Percentiles rank a stretch among this genome's conserved stretches.
phyloP scores from a whole-genome alignment of 257 asterid genomes.

The Schizonepeta tenuifolia region DNA sequence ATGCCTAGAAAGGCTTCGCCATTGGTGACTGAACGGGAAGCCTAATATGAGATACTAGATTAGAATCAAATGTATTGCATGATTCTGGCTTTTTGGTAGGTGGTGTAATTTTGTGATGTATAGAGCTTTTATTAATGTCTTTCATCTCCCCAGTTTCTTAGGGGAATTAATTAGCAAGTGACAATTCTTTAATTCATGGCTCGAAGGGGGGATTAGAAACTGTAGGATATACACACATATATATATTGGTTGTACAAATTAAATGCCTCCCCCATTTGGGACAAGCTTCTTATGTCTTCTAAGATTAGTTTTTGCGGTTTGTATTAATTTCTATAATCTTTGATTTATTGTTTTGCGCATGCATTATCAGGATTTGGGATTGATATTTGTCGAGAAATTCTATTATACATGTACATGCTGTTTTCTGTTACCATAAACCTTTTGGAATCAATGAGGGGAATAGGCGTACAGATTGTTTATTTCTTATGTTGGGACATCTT shows the following conservation, averaged over 20 bases:
- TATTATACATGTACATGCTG: too few species aligned
- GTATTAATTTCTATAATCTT: background rate
- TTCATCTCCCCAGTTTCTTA: constrained; percentile 28
- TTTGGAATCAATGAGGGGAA: too few species aligned
- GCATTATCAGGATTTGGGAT: background rate
- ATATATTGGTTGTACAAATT: constrained; percentile 28
- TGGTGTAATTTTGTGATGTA: constrained; percentile 30
- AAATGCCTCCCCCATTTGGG: constrained; percentile 14
- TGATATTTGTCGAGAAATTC: background rate
- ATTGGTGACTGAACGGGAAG: constrained; percentile 27
- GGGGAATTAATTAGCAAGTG: constrained; percentile 29
- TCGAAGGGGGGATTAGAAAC: constrained; percentile 20
- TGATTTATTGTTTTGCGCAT: background rate
- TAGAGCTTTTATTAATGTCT: constrained; percentile 24
- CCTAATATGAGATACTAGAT: background rate
- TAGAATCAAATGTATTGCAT: constrained; percentile 11
- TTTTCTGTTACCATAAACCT: too few species aligned
- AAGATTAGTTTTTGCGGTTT: constrained; percentile 18
- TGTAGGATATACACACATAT: constrained; percentile 14
- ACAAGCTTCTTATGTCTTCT: constrained; percentile 1
- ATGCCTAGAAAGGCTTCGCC: constrained; percentile 19
- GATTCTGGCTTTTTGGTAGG: constrained; percentile 25
- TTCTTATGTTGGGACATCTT: too few species aligned
- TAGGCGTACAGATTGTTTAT: too few species aligned
- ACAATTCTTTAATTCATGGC: constrained; percentile 33